These are phyloP conservation scores for Trichoderma aggressivum DNA, from an alignment of 2,329 filamentous ascomycete species.

Conservation along the genomic window DNA sequence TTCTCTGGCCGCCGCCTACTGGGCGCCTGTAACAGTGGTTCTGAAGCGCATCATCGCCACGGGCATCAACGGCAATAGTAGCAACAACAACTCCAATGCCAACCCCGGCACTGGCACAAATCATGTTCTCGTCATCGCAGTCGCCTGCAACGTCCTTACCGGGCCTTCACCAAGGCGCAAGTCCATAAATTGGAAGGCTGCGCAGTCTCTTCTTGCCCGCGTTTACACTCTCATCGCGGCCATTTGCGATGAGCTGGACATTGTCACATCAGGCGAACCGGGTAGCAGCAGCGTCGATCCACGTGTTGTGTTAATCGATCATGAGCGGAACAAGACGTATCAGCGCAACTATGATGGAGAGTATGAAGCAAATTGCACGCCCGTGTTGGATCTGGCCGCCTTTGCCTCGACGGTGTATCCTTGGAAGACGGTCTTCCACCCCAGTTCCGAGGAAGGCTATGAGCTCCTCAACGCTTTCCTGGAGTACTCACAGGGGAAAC, in stretches of 20 bases:
- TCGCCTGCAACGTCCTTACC: slow-evolving; percentile 61
- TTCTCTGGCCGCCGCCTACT: slow-evolving; percentile 58
- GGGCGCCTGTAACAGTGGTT: slow-evolving; percentile 52
- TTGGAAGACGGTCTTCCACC: slow-evolving; percentile 65
- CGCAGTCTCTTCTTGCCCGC: slow-evolving; percentile 70
- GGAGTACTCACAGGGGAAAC: slow-evolving; percentile 44
- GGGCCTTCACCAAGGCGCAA: slow-evolving; percentile 41
- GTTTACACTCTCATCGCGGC: slow-evolving; percentile 75
- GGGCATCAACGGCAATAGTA: not conserved
- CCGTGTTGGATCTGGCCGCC: slow-evolving; percentile 47
- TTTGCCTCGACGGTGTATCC: slow-evolving; percentile 53
- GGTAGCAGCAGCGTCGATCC: slow-evolving; percentile 65
- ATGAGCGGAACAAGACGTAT: slow-evolving; percentile 40
- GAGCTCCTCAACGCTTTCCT: slow-evolving; percentile 51
- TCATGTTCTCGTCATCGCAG: slow-evolving; percentile 49
- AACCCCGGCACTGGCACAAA: slow-evolving; percentile 24
- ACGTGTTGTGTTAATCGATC: slow-evolving; percentile 70
- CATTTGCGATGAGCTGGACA: slow-evolving; percentile 61
- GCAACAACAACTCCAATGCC: slow-evolving; percentile 25
- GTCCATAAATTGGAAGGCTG: slow-evolving; percentile 59
- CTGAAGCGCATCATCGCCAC: slow-evolving; percentile 50
- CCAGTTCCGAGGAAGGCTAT: slow-evolving; percentile 63
- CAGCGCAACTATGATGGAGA: slow-evolving; percentile 33
- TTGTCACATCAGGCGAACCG: slow-evolving; percentile 49
- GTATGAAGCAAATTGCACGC: slow-evolving; percentile 44